Evolutionary conservation across 2,329 filamentous ascomycete genomes (phyloP).

Genomic region (Byssochlamys sp.): DNA sequence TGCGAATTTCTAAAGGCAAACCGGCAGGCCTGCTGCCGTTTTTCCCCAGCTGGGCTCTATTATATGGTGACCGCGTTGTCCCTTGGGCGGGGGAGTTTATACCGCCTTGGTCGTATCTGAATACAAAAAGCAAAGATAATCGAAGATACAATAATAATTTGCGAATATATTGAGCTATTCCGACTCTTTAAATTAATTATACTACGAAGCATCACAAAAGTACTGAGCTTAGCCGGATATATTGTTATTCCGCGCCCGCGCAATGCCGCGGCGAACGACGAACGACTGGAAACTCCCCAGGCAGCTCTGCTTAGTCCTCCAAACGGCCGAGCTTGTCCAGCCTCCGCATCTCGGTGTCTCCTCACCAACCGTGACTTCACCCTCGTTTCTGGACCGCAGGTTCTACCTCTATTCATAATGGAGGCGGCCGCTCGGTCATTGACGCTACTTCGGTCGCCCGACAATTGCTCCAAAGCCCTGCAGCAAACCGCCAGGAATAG

Average conservation of each 20-base stretch:
- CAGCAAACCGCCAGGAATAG: conserved; percentile 11
- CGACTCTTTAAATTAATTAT: too few relatives aligned
- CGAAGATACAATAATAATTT: background rate
- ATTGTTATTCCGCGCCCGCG: background rate
- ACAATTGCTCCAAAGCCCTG: conserved; percentile 12
- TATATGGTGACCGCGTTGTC: background rate
- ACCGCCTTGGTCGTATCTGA: background rate
- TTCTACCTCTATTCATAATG: conserved; percentile 17
- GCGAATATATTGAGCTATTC: too few relatives aligned
- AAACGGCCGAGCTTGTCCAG: background rate
- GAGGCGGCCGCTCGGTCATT: conserved; percentile 28
- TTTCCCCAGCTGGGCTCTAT: background rate
- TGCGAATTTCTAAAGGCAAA: background rate
- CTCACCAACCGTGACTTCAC: background rate
- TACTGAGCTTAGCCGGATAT: background rate
- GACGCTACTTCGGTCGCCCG: conserved; percentile 22
- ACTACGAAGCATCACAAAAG: too few relatives aligned
- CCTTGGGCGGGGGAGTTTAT: background rate
- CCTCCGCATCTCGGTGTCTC: background rate
- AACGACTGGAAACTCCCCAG: background rate
- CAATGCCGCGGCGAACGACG: background rate
- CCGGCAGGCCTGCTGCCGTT: background rate
- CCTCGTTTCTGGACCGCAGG: background rate
- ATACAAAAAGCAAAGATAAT: background rate
- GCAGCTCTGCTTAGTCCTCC: background rate